These are phyloP conservation scores for Monosporascus sp. DNA, from an alignment of 2,329 filamentous ascomycete genomes.

Conservation along the genomic window DNA sequence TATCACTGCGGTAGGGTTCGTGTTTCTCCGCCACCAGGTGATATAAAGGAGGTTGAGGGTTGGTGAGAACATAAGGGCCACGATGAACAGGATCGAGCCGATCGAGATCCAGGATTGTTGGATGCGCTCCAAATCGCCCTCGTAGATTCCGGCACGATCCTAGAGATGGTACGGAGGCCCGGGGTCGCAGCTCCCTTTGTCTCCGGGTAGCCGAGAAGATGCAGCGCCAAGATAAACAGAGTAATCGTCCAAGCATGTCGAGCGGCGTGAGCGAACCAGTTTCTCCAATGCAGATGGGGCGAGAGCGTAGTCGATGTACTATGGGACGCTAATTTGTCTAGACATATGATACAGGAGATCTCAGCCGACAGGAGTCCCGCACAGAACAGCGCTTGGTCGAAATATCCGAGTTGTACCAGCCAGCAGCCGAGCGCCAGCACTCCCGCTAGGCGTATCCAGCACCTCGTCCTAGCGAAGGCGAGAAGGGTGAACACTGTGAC, in stretches of 20 bases:
- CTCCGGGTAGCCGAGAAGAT: conserved; percentile 9
- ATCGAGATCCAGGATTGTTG: conserved; percentile 5
- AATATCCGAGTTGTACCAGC: conserved; percentile 8
- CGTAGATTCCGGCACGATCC: conserved; percentile 1
- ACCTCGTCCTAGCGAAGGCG: conserved; percentile 7
- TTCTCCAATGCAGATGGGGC: background rate
- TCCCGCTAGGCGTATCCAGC: conserved; percentile 12
- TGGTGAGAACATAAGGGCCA: conserved; percentile 17
- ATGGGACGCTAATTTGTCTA: background rate
- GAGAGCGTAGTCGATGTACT: background rate
- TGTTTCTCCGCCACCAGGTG: no score
- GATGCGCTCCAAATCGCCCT: background rate
- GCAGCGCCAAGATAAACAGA: conserved; percentile 1
- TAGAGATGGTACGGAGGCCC: conserved; percentile 2
- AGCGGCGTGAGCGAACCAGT: background rate
- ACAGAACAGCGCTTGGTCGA: conserved; percentile 16
- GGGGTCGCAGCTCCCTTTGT: background rate
- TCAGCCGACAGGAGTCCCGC: conserved; percentile 18
- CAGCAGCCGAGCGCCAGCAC: conserved; percentile 6
- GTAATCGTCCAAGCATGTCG: background rate
- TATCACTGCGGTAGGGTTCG: background rate
- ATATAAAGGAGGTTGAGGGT: background rate
- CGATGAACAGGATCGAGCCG: conserved; percentile 10
- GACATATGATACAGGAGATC: conserved; percentile 5
- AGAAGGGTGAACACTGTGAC: conserved; percentile 13